These are phyloP conservation scores for Capsella bursapastoris DNA, from an alignment of 345 rosid species.

Conservation along the genomic window DNA sequence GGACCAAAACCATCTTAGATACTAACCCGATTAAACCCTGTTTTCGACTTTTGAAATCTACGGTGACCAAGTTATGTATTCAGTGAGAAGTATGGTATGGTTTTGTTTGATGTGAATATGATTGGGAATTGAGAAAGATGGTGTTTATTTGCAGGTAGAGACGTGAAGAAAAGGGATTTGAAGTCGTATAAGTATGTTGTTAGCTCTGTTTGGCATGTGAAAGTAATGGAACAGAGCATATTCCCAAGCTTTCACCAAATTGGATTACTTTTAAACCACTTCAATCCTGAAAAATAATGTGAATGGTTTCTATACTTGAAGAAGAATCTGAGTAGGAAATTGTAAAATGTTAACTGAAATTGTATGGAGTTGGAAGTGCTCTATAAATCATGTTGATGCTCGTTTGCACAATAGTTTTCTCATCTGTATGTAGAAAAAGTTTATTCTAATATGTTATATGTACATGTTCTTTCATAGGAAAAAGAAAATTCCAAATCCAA, in stretches of 20 bases:
- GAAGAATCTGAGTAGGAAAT: slow-evolving; percentile 26
- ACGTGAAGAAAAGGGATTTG: slow-evolving; percentile 38
- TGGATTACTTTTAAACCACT: slow-evolving; percentile 31
- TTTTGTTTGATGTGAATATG: slow-evolving; percentile 13
- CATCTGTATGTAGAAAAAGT: neutral
- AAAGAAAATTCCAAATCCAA: slow-evolving; percentile 15
- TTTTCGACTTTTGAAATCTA: neutral
- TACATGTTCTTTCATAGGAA: neutral
- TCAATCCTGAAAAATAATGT: slow-evolving; percentile 5
- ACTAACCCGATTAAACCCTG: neutral
- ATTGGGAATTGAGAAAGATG: slow-evolving; percentile 18
- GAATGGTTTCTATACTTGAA: slow-evolving; percentile 20
- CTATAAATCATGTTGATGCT: slow-evolving; percentile 24
- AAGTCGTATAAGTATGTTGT: slow-evolving; percentile 36
- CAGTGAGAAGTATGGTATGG: slow-evolving; percentile 22
- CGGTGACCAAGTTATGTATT: slow-evolving; percentile 1
- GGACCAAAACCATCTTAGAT: slow-evolving; percentile 11
- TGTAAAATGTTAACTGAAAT: slow-evolving; percentile 21
- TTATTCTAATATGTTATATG: neutral
- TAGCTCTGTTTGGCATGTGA: slow-evolving; percentile 42
- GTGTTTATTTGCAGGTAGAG: slow-evolving; percentile 40
- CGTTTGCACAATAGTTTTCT: slow-evolving; percentile 19
- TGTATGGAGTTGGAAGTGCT: neutral
- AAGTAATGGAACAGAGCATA: slow-evolving; percentile 42
- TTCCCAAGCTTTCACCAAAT: slow-evolving; percentile 42